A percentile compares a stretch with the other conserved stretches of the same genome.
These are phyloP conservation scores for Harringtonia lauricola DNA, from an alignment of 2,329 filamentous ascomycete species.

Conservation along the genomic window DNA sequence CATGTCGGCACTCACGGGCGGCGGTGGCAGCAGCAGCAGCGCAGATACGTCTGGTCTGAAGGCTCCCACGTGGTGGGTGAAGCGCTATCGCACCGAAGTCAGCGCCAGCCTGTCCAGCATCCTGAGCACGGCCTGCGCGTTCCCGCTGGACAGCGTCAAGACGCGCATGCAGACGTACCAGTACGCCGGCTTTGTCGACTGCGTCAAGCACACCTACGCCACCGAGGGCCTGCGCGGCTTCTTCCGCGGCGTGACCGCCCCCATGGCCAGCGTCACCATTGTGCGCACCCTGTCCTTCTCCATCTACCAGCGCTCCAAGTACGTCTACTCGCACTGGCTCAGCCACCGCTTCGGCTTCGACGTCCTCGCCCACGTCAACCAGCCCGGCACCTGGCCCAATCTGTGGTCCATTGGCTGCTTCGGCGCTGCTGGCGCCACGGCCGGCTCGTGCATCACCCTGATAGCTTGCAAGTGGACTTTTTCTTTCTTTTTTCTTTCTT, in stretches of 20 bases:
- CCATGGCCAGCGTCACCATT: slow-evolving; percentile 46
- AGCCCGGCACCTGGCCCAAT: slow-evolving; percentile 58
- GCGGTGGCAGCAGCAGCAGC: slow-evolving; percentile 12
- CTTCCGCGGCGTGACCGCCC: slow-evolving; percentile 71
- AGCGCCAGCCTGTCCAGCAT: slow-evolving; percentile 68
- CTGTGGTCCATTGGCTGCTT: slow-evolving; percentile 66
- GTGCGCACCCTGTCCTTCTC: slow-evolving; percentile 29
- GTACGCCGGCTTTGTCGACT: slow-evolving; percentile 63
- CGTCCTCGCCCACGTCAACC: slow-evolving; percentile 63
- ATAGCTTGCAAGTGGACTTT: slow-evolving; percentile 51
- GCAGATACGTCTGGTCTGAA: too few species aligned
- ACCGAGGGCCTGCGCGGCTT: slow-evolving; percentile 65
- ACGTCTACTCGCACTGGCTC: slow-evolving; percentile 61
- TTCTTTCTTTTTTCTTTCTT: neutral
- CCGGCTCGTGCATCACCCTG: slow-evolving; percentile 68
- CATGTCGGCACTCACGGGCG: slow-evolving; percentile 25
- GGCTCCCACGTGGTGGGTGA: slow-evolving; percentile 41
- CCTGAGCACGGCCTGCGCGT: slow-evolving; percentile 69
- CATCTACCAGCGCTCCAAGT: slow-evolving; percentile 63
- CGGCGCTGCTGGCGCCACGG: slow-evolving; percentile 65
- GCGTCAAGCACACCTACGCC: slow-evolving; percentile 63
- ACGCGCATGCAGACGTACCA: slow-evolving; percentile 83
- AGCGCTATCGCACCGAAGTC: slow-evolving; percentile 71
- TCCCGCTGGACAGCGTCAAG: slow-evolving; percentile 82
- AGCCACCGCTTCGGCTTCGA: slow-evolving; percentile 56